Base-by-base conservation (phyloP, 169 alveolate genomes). In the Perkinsus marinus region DNA sequence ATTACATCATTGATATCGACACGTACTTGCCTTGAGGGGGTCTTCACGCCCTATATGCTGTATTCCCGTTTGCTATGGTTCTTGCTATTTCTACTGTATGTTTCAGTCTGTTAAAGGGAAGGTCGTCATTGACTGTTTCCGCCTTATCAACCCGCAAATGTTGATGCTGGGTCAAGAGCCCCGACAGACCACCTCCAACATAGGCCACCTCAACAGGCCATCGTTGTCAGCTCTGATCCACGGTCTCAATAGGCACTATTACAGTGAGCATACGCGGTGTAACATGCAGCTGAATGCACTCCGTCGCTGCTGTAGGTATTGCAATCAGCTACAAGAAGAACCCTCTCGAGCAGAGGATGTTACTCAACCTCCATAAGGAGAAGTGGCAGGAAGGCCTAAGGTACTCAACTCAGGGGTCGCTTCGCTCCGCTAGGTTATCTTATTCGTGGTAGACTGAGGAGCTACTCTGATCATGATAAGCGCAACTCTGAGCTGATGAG, bases 111-210 rank as follows among this genome's bases (percentile, higher is more conserved):
- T 99, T 10, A 97, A 96, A 94, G 98, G 99, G 30, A 93, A 93
- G 89, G 99, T 99, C 39, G 99, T 99, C 16, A 98, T 99, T 90
- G 99, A 99, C 96, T 99, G 99, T 92, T 99, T 99, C 96, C 96
- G 99, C 90, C 96, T 98, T 41, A 98, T 99, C 69, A 97, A 98
- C 92, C 99, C 99, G 26, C 99, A 97, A 93, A 96, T 97, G 92
- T 96, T 97, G 47, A 97, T 96, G 97, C 94, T 95, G 91, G 97
- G 99, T 9, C 98, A 96, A 94, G 99, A 99, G 94, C 99, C 99
- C 34, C 95, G 99, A 94, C 99, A 99, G 95, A 98, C 99, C 17
- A 99, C 99, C 39, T 96, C 99, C 89, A 98, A 99, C 94, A 97
- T 98, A 89, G 99, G 99, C 39, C 99, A 97, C 92, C 92, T 97